Base-by-base conservation (phyloP, 495 filamentous ascomycete genomes). In the Talaromyces thailandensis region DNA sequence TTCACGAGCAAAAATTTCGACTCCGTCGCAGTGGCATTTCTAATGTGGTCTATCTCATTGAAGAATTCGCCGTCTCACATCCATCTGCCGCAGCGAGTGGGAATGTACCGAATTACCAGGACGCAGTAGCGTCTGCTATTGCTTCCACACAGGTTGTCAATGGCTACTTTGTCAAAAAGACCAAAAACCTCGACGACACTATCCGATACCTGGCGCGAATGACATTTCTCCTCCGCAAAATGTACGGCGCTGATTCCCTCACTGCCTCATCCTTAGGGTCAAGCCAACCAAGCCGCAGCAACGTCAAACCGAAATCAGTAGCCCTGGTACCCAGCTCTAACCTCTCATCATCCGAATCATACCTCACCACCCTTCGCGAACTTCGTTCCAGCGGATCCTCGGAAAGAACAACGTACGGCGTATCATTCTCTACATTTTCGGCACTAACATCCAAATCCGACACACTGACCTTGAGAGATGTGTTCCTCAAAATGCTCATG, bases 401-500 rank as follows among this genome's bases (percentile, higher is more conserved):
- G 4, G 37, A 59, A 23, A 64, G 68, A 0, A 70, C 73, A 4
- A 79, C 79, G 4, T 87, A 88, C 65, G 78, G 89, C 60, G 84
- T 92, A 56, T 89, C 82, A 29, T 92, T 91, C 64, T 69, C 82
- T 1, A 86, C 88, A 4, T 93, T 93, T 66, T 83, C 86, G 0
- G 81, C 83, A 1, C 69, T 95, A 18, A 82, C 84, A 0, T 88
- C 86, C 0, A 95, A 95, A 71, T 90, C 87, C 0, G 87, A 89
- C 29, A 78, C 79, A 48, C 79, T 91, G 51, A 88, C 88, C 3
- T 76, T 93, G 23, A 79, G 89, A 43, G 91, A 95, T 63, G 69
- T 93, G 0, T 93, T 82, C 67, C 69, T 94, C 24, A 93, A 93
- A 71, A 93, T 95, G 89, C 76, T 95, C 56, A 93, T 95, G 90